A percentile compares a stretch with the other conserved stretches of the same genome.
Conservation (phyloP, 805 yeast genomes). For the Cyberlindnera mycetangii region DNA sequence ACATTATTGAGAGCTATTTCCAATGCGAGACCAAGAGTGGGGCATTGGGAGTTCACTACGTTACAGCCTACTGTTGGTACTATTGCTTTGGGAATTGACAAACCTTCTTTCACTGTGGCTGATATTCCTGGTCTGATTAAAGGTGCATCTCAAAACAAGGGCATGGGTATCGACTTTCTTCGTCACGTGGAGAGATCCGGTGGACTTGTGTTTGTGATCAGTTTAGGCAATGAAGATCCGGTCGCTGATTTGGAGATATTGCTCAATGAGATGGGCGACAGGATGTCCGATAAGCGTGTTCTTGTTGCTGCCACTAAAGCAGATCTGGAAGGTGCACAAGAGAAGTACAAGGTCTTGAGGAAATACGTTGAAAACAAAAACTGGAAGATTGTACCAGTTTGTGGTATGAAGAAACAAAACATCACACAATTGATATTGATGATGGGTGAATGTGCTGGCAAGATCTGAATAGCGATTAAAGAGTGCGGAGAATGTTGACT, state of each 20-base stretch:
- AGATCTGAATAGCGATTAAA: too few relatives aligned
- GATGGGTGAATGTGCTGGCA: constrained; percentile 57
- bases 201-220: constrained; percentile 84
- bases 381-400: constrained; percentile 82
- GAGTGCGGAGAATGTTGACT: too few relatives aligned
- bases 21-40: constrained; percentile 84
- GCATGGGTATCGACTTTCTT: constrained; percentile 91
- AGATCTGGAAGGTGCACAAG: constrained; percentile 58
- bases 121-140: constrained; percentile 95
- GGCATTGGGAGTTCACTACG: constrained; percentile 97
- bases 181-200: constrained; percentile 91
- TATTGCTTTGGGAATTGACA: constrained; percentile 60
- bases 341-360: constrained; percentile 44
- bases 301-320: constrained; percentile 94
- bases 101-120: constrained; percentile 79
- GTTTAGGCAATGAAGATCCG: constrained; percentile 68
- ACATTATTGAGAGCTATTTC: constrained; percentile 85
- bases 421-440: constrained; percentile 63
- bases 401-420: constrained; percentile 74
- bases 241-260: constrained; percentile 59
- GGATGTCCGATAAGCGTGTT: constrained; percentile 58
- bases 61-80: constrained; percentile 91
- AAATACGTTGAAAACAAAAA: constrained; percentile 38
- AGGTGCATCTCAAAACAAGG: constrained; percentile 82
- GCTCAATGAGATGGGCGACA: constrained; percentile 68